phyloP scores from a whole-genome alignment of 352 stramenopile genomes.

The Globisporangium sylvaticum region DNA sequence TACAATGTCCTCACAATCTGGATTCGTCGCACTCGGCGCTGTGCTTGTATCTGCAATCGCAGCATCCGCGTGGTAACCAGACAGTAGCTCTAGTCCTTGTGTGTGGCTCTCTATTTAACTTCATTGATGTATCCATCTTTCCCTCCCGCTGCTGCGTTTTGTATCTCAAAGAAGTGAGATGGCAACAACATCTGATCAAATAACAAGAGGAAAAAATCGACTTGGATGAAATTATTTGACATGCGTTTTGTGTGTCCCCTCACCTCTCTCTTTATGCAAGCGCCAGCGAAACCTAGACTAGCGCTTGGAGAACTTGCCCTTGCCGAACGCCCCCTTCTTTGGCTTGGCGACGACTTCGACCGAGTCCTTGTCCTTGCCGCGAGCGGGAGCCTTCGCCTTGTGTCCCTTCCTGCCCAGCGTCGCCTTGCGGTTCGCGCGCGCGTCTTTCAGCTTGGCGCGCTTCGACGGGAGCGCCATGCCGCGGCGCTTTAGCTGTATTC shows the following conservation, averaged over 20 bases:
- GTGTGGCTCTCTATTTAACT: neutral
- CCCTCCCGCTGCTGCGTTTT: neutral
- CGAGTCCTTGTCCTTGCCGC: slow-evolving; percentile 53
- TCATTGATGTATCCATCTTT: neutral
- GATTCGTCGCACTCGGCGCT: neutral
- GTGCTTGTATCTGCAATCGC: neutral
- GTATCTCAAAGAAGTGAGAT: neutral
- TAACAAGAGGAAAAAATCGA: neutral
- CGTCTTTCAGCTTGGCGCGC: slow-evolving; percentile 80
- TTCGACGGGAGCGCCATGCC: slow-evolving; percentile 80
- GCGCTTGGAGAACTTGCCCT: slow-evolving; percentile 22
- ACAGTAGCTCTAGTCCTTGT: neutral
- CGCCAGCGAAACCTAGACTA: neutral
- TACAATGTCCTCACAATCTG: neutral
- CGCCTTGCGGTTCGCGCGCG: slow-evolving; percentile 59
- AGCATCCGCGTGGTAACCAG: neutral
- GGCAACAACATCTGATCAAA: neutral
- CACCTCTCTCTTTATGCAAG: neutral
- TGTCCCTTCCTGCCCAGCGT: slow-evolving; percentile 37
- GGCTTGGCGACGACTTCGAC: slow-evolving; percentile 24
- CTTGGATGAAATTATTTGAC: neutral
- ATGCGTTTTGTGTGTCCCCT: neutral
- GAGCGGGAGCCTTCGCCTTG: slow-evolving; percentile 14
- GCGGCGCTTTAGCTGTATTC: slow-evolving; percentile 83
- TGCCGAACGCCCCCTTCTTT: slow-evolving; percentile 20